phyloP scores from a whole-genome alignment of 106 monocot species.

The Dendrobium huoshanense region DNA sequence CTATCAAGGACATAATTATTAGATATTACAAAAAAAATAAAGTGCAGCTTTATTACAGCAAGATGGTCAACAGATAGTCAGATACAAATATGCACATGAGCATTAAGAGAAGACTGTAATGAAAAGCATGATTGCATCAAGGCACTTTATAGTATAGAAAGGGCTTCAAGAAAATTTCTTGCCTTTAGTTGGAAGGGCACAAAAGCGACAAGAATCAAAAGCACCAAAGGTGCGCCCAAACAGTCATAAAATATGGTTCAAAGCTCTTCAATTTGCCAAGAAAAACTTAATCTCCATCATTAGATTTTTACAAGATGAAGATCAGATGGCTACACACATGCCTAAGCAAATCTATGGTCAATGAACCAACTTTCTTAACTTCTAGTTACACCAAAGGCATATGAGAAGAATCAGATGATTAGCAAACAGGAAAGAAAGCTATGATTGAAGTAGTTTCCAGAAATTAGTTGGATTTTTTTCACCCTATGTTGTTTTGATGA shows the following conservation, averaged over 20 bases:
- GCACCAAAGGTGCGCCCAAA: not conserved
- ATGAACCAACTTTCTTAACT: not conserved
- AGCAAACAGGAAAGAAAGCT: not conserved
- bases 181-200: not conserved
- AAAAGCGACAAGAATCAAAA: not conserved
- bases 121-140: not conserved
- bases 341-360: not conserved
- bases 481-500: not conserved
- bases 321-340: not conserved
- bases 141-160: not conserved
- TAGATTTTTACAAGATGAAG: too few species aligned
- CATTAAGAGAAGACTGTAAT: not conserved
- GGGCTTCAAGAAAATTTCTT: not conserved
- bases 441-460: not conserved
- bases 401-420: not conserved
- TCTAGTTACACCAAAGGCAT: not conserved
- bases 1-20: not conserved
- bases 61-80: not conserved
- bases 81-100: not conserved
- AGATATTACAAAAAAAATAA: not conserved
- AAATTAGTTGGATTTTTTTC: not conserved
- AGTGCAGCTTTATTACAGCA: not conserved
- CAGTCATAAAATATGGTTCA: not conserved
- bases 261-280: not conserved
- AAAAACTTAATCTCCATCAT: not conserved